Base-by-base conservation (phyloP, 1,284 basidiomycete species). In the Sporisorium reilianum region DNA sequence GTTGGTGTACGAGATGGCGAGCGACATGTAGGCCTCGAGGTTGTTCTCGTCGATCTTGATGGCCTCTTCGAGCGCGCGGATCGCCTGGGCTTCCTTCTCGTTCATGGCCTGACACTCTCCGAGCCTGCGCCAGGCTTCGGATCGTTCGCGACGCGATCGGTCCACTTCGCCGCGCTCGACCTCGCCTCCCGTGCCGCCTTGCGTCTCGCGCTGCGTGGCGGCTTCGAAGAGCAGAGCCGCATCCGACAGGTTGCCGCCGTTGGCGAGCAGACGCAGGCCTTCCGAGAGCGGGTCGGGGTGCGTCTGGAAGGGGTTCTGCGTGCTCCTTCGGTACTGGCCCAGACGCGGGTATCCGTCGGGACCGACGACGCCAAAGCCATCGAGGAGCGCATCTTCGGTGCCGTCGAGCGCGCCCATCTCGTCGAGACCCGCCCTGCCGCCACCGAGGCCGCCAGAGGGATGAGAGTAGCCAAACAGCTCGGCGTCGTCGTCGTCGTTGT, bases 1-100 rank as follows among this genome's bases (percentile, higher is more conserved):
- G 84, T 99, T 99, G 50, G 95, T 97, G 85, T 94, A 99, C 5
- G 94, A 94, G 75, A 98, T 96, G 3, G 97, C 95, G 20, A 99
- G 89, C 23, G 81, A 78, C 78, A 68, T 60, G 41, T 53, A 78
- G 0, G 75, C 81, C 55, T 88, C 42, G 93, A 88, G 5, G 91
- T 93, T 64, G 90, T 91, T 90, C 56, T 90, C 87, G 67, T 92
- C 89, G 86, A 96, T 90, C 62, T 91, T 71, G 64, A 84, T 76
- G 25, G 82, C 81, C 62, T 83, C 76, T 89, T 88, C 88, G 54
- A 89, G 86, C 11, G 88, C 88, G 11, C 86, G 81, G 56, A 89
- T 86, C 5, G 88, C 88, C 70, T 87, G 86, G 18, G 86, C 85
- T 80, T 89, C 89, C 73, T 88, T 87, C 76, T 99, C 97, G 82